These are phyloP conservation scores for Manihot esculenta DNA, from an alignment of 441 rosid species.

Conservation along the genomic window DNA sequence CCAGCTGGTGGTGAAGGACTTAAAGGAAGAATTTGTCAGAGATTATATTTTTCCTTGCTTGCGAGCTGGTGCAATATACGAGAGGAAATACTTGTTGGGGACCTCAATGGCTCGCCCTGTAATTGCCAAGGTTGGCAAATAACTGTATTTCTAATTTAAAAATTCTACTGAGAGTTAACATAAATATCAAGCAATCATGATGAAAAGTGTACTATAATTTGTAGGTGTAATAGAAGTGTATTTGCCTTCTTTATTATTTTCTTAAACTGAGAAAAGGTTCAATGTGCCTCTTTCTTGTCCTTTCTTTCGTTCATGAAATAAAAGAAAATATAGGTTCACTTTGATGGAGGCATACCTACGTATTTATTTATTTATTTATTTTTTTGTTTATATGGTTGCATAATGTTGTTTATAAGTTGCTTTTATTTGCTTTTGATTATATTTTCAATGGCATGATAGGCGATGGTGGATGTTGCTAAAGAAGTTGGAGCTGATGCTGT, in stretches of 20 bases:
- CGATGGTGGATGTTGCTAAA: constrained; percentile 96
- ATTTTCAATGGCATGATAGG: constrained; percentile 40
- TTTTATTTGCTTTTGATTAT: background rate
- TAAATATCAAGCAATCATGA: background rate
- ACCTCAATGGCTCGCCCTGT: constrained; percentile 99
- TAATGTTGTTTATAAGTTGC: background rate
- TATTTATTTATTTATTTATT: background rate
- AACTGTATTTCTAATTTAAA: background rate
- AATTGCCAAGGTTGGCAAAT: constrained; percentile 73
- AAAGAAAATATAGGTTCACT: background rate
- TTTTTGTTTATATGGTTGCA: background rate
- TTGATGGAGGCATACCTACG: background rate
- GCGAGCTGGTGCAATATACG: constrained; percentile 92
- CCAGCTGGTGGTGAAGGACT: constrained; percentile 85
- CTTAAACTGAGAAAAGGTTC: background rate
- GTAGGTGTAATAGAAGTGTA: background rate
- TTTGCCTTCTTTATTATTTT: constrained; percentile 1
- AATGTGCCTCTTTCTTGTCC: background rate
- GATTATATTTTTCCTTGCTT: constrained; percentile 85
- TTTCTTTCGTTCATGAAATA: background rate
- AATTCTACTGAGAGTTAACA: background rate
- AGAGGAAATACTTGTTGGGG: constrained; percentile 89
- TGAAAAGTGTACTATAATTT: background rate
- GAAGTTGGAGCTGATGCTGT: constrained; percentile 98
- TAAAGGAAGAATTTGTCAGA: constrained; percentile 83